Base-by-base conservation (phyloP, 2,329 filamentous ascomycete genomes). In the Fusarium pseudograminearum region DNA sequence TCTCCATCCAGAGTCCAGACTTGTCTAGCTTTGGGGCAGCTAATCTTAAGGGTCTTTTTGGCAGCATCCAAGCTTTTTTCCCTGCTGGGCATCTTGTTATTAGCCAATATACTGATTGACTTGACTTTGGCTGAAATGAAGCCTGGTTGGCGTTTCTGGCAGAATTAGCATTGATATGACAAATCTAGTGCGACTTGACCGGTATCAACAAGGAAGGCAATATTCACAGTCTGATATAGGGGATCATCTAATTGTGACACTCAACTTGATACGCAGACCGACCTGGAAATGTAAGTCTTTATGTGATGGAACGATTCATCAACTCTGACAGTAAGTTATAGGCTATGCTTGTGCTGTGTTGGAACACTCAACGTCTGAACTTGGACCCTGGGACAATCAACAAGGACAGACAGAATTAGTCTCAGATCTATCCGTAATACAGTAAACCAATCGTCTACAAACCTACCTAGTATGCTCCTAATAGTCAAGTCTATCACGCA, bases 21-120 rank as follows among this genome's bases (percentile, higher is more conserved):
- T 63, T 53, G 34, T 38, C 22, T 61, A 53, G 56, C 38, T 44
- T 38, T 46, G 28, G 30, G 59, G 53, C 34, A 60, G 38, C 40
- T 65, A 66, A 56, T 65, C 45, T 61, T 69, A 69, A 57, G 66
- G 66, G 66, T 67, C 56, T 52, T 62, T 62, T 63, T 33, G 22
- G 50, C 38, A 18, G 28, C 12, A 63, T 30, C 41, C 26, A 67
- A 52, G 56, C 47, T 58, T 59, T 59, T 57, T 40, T 15, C 28
- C 24, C 34, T 26, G 18, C 34, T 61, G n/a, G 18, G 28, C 24
- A 34, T 30, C 36, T 26, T 40, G 12, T 22, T 40, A 40, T 40
- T 24, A 57, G 44, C 36, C 56, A 61, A 40, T 51, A 33, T 30
- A 14, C 33, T 45, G 41, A 7, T 15, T 22, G 34, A 22, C 12